Evolutionary conservation across 495 filamentous ascomycete genomes (phyloP).

Genomic region (Neurospora sp.): DNA sequence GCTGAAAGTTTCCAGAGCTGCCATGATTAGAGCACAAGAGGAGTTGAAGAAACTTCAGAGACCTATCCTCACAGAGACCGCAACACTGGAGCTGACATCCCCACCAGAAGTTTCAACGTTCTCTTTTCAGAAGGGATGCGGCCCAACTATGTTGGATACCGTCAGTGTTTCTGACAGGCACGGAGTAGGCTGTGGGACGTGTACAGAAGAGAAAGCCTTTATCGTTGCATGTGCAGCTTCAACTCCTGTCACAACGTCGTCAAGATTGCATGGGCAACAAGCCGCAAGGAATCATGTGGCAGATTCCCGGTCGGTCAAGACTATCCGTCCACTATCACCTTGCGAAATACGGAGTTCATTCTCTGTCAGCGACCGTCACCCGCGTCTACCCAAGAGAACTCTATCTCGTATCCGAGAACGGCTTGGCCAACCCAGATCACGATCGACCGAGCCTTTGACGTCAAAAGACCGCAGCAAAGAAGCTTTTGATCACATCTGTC

Average conservation of each 20-base stretch:
- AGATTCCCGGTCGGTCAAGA: background rate
- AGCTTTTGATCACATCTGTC: background rate
- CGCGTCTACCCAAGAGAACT: slow-evolving; percentile 11
- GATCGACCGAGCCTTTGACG: background rate
- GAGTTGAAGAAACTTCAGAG: background rate
- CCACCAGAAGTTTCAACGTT: background rate
- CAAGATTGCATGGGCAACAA: background rate
- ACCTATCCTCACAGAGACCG: background rate
- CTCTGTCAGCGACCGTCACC: slow-evolving; percentile 6
- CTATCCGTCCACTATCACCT: background rate
- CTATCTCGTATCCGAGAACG: slow-evolving; percentile 15
- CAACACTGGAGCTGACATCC: background rate
- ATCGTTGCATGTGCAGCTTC: background rate
- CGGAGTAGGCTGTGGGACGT: background rate
- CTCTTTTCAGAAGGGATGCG: background rate
- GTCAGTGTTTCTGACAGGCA: background rate
- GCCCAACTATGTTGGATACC: background rate
- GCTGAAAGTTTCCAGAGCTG: slow-evolving; percentile 19
- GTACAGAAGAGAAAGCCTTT: background rate
- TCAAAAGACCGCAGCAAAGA: background rate
- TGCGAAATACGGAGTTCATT: slow-evolving; percentile 4
- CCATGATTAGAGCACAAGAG: slow-evolving; percentile 5
- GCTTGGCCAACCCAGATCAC: slow-evolving; percentile 8
- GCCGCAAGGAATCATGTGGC: background rate
- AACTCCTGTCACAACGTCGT: background rate